Evolutionary conservation across 345 rosid species (phyloP), one percentile per base, ranked within the genome.

Genomic region (Rubroshorea leprosula): DNA sequence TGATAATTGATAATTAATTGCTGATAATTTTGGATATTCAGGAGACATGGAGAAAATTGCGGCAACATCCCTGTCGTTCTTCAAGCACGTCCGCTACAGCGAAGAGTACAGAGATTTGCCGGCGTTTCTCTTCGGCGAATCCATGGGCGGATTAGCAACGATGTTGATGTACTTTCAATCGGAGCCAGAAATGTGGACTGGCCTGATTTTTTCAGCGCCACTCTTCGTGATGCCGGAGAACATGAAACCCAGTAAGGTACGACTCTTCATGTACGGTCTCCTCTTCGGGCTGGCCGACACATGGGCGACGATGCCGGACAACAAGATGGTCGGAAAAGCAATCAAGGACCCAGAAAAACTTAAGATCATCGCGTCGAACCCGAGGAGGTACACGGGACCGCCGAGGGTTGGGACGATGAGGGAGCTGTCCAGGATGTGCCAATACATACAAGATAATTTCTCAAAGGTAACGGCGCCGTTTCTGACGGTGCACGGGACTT

Each of bases 351-450:
- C 81, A 0, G 91, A 73, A 52, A 92, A 92, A 67, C 85, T 85
- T 54, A 89, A 86, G 77, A 71, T 89, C 78, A 87, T 89, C 0
- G 94, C 86, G 4, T 75, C 96, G 3, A 92, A 92, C 67, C 98
- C 99, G 0, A 62, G 83, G 58, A 76, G 91, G 35, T 92, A 92
- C 79, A 71, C 86, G 0, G 99, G 99, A 38, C 80, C 75, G 55
- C 97, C 96, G 0, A 72, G 97, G 68, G 99, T 93, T 20, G 99
- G 97, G 47, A 84, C 99, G 10, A 93, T 89, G 96, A 84, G 99
- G 54, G 99, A 93, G 76, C 55, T 93, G 0, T 67, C 78, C 0
- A 76, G 96, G 74, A 73, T 80, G 72, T 80, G 91, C 24, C 85
- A 81, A 62, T 76, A 89, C 71, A 72, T 86, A 44, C 99, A 89